Base-by-base conservation (phyloP, 805 yeast species). In the Grigorovia humatica region DNA sequence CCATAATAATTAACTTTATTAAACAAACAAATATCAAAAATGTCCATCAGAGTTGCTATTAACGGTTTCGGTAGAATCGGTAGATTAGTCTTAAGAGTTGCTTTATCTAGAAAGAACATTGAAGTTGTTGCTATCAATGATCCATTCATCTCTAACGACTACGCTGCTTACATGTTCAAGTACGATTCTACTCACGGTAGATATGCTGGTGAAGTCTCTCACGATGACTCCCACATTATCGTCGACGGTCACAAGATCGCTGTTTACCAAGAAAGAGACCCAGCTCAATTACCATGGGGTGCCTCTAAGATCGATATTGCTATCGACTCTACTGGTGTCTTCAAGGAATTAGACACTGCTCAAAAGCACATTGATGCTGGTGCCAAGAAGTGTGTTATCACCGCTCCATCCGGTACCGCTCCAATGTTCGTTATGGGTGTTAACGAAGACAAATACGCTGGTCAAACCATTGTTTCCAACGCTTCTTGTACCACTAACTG, bases 51-150 rank as follows among this genome's bases (percentile, higher is more conserved):
- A 55, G 74, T 81, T 71, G 83, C 85, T 72, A 80, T 81, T 70
- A 80, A 80, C 78, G 85, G 85, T 64, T 80, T 80, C 78, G 85
- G 85, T 67, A 77, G 85, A 74, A 80, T 80, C 66, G 85, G 85
- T 65, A 78, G 85, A 74, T 74, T 80, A 63, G 85, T 80, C 57
- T 68, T 79, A 64, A 79, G 85, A 79, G 71, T 80, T 57, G 83
- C 83, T 58, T 70, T 79, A 60, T 44, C 66, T 52, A 78, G 83
- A 77, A 64, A 67, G 58, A 66, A 66, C 59, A 72, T 80, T 65
- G 74, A 77, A 57, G 80, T 81, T 57, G 83, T 81, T 55, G 85
- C 84, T 58, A 68, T 81, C 74, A 81, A 81, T 67, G 84, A 81
- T 70, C 87, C 87, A 48, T 80, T 80, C 74, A 80, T 81, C 69